Evolutionary conservation across 1,139 yeast species (phyloP), one percentile per base, ranked within the genome.

Genomic region (Hanseniaspora sp.): DNA sequence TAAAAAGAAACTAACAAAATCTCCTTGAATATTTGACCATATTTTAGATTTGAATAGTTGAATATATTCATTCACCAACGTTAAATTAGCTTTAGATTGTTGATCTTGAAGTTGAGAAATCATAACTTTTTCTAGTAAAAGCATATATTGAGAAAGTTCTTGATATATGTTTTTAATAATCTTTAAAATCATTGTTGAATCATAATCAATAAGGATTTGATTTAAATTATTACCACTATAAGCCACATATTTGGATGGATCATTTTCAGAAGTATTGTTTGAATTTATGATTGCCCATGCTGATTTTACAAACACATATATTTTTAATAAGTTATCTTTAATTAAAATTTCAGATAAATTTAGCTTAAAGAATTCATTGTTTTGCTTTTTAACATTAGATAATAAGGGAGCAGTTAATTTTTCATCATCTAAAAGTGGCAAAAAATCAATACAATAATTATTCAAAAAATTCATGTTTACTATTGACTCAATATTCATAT

Each of bases 261-360:
- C 72, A n/a, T 71, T 54, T 7, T 59, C 59, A 1, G 65, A 66
- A 7, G 59, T 59, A 45, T 68, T 67, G 54, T 67, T 69, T 44
- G 74, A 72, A 46, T 73, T 75, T 6, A 74, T 65, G 30, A 80
- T 67, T 1, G 77, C 74, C 55, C 82, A 83, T 51, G 83, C 79
- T 46, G 82, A 86, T 47, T 75, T 75, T 5, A 87, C 77, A 64
- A 85, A 83, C 34, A 80, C 81, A 38, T 77, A 71, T 55, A 85
- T 67, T 63, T 80, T 83, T 6, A 87, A 94, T 64, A 86, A 69
- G 30, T 80, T 75, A 56, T 76, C 75, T 60, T 74, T 74, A 59
- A 83, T 70, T 9, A 82, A 72, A 53, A 69, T 71, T 34, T 67
- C 69, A 53, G 83, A 78, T 54, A 82, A 80, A 4, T 66, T 59